Percentiles rank a stretch among this genome's conserved stretches.
Conservation (phyloP, 805 yeast species). For the Starmerella floricola region DNA sequence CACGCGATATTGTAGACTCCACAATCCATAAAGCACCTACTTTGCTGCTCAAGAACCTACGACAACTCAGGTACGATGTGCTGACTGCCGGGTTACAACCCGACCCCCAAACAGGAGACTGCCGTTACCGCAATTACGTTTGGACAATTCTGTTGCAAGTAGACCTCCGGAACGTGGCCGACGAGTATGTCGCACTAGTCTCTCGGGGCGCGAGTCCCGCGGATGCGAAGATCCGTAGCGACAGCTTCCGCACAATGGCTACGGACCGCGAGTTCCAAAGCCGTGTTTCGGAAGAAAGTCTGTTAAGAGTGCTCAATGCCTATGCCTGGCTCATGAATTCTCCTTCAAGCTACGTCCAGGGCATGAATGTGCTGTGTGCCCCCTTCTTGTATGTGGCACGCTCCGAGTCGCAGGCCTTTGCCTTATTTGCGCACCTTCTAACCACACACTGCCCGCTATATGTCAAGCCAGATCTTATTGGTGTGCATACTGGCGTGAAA, state of each 20-base stretch:
- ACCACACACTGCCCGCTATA: conserved; percentile 62
- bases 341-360: conserved; percentile 48
- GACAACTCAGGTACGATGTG: conserved; percentile 43
- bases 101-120: conserved; percentile 28
- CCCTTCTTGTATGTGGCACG: conserved; percentile 66
- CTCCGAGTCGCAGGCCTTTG: conserved; percentile 77
- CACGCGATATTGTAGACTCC: conserved; percentile 42
- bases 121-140: conserved; percentile 60
- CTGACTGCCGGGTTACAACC: conserved; percentile 36
- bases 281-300: conserved; percentile 55
- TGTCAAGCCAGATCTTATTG: conserved; percentile 61
- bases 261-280: conserved; percentile 54
- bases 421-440: conserved; percentile 51
- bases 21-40: conserved; percentile 30
- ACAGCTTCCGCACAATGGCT: conserved; percentile 73
- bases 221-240: conserved; percentile 64
- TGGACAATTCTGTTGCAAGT: conserved; percentile 64
- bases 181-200: conserved; percentile 43
- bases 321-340: conserved; percentile 40
- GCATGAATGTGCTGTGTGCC: conserved; percentile 76
- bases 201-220: conserved; percentile 46
- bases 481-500: conserved; percentile 64
- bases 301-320: conserved; percentile 60
- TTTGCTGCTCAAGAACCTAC: conserved; percentile 38
- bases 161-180: conserved; percentile 42